These are phyloP conservation scores for Phytomonas francai DNA, from an alignment of 208 protist species.

Conservation along the genomic window DNA sequence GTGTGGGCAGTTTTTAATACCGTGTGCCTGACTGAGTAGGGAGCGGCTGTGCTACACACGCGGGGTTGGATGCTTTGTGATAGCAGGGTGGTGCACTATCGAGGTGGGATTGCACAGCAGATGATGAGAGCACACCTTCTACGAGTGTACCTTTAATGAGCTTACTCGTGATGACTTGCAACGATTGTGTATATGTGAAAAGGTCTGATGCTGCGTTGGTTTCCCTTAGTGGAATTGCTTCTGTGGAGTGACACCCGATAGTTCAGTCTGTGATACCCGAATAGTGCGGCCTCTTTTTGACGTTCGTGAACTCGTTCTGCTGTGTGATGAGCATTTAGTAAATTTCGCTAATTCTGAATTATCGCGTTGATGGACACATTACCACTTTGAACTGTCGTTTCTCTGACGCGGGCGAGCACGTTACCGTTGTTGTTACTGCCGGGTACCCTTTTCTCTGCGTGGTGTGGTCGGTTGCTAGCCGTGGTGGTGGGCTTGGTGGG, in stretches of 20 bases:
- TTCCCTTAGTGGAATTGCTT: not conserved
- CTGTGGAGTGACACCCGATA: not conserved
- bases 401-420: slow-evolving; percentile 1
- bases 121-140: not conserved
- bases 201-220: not conserved
- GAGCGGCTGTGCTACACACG: too few relatives aligned
- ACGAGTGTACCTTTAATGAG: slow-evolving; percentile 10
- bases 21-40: too few relatives aligned
- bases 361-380: slow-evolving; percentile 1
- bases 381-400: slow-evolving; percentile 6
- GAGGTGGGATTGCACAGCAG: not conserved
- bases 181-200: slow-evolving; percentile 5
- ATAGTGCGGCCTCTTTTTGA: not conserved
- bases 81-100: not conserved
- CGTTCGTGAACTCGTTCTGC: not conserved
- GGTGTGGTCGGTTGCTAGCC: not conserved
- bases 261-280: too few relatives aligned
- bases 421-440: not conserved
- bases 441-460: not conserved
- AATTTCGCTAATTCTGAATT: slow-evolving; percentile 3
- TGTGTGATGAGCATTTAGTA: not conserved
- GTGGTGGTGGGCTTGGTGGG: too few relatives aligned
- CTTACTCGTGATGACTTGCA: slow-evolving; percentile 1
- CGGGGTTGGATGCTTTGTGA: not conserved
- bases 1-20: too few relatives aligned